These are phyloP conservation scores for Colletotrichum siamense DNA, from an alignment of 2,329 filamentous ascomycete species.

Conservation along the genomic window DNA sequence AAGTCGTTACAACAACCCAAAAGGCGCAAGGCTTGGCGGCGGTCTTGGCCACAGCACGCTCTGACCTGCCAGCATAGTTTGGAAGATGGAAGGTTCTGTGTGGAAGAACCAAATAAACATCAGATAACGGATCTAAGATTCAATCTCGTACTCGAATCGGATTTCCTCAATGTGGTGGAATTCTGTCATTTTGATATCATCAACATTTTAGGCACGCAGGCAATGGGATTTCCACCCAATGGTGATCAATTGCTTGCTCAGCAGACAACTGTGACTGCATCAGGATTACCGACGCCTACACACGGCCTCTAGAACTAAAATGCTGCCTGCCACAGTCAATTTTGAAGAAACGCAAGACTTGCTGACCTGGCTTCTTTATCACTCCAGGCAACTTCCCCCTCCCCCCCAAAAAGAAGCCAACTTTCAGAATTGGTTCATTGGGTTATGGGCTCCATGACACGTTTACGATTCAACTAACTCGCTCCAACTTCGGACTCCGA, in stretches of 20 bases:
- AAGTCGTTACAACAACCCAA: not conserved
- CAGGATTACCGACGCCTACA: not conserved
- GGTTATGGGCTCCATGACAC: not conserved
- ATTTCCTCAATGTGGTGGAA: not conserved
- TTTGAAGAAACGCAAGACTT: not conserved
- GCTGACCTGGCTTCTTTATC: not conserved
- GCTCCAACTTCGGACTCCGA: not conserved
- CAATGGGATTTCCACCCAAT: not conserved
- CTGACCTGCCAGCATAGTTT: not conserved
- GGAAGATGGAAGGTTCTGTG: not conserved
- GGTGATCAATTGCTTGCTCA: not conserved
- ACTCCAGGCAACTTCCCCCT: not conserved
- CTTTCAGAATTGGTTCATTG: not conserved
- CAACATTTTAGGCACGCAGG: not conserved
- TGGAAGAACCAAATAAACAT: slow-evolving; percentile 1
- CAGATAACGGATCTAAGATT: not conserved
- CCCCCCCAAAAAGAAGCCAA: not conserved
- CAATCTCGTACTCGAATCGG: not conserved
- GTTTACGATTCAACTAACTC: not conserved
- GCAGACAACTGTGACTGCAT: not conserved
- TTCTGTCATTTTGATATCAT: not conserved
- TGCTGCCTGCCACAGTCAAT: not conserved
- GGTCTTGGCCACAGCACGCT: not conserved
- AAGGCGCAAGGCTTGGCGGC: not conserved
- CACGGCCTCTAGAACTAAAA: not conserved